A percentile compares a stretch with the other conserved stretches of the same genome.
Evolutionary conservation across 805 yeast species (phyloP).

Genomic region (Yarrowia sp.): DNA sequence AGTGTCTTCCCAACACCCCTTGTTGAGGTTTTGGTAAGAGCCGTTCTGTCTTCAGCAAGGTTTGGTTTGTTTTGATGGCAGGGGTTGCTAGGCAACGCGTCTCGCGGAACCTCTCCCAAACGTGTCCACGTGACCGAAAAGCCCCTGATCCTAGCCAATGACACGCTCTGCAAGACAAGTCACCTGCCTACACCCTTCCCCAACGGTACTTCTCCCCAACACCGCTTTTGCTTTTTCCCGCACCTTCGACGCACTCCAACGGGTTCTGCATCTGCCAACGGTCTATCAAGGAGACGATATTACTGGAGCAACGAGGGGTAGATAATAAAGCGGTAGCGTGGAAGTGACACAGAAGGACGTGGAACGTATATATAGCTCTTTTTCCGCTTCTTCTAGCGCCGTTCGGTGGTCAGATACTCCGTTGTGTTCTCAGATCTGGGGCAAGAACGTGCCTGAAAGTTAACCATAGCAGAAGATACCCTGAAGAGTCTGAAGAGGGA

Average conservation of each 20-base stretch:
- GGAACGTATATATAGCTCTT: too few relatives aligned
- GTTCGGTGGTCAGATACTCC: too few relatives aligned
- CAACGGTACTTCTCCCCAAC: neutral
- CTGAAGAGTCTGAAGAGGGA: neutral
- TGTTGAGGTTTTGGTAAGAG: conserved; percentile 1
- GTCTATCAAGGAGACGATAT: neutral
- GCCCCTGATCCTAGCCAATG: neutral
- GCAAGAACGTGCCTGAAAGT: neutral
- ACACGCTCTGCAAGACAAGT: neutral
- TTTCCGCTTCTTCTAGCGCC: too few relatives aligned
- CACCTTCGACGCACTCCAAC: conserved; percentile 5
- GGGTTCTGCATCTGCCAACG: conserved; percentile 1
- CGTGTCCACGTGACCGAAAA: neutral
- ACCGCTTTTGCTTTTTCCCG: conserved; percentile 2
- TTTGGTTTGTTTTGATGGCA: conserved; percentile 12
- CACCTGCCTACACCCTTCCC: neutral
- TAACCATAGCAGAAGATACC: neutral
- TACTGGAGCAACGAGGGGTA: neutral
- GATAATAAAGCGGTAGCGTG: neutral
- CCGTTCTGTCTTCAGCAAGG: neutral
- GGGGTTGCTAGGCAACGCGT: conserved; percentile 12
- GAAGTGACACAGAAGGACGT: neutral
- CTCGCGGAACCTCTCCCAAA: neutral
- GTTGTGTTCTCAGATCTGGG: neutral
- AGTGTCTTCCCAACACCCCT: neutral